These are phyloP conservation scores for Ganoderma leucocontextum DNA, from an alignment of 1,284 basidiomycete species.

Conservation along the genomic window DNA sequence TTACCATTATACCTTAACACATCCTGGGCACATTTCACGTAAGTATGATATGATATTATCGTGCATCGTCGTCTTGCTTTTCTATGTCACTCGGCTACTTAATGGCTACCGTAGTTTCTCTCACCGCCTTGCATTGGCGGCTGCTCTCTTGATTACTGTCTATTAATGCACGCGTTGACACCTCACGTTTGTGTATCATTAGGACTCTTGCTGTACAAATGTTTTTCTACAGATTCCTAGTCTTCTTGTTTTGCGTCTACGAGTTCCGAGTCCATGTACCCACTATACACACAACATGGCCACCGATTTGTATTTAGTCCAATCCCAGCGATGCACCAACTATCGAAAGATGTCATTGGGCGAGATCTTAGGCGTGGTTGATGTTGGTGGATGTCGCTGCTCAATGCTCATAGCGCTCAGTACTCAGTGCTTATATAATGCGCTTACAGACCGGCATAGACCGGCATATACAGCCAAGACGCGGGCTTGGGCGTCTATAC, in stretches of 20 bases:
- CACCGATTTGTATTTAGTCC: background rate
- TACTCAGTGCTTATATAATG: no score
- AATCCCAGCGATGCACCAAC: background rate
- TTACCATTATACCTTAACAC: background rate
- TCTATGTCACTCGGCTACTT: constrained; percentile 11
- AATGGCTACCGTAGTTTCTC: constrained; percentile 26
- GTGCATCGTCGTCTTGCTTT: constrained; percentile 9
- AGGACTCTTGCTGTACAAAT: constrained; percentile 27
- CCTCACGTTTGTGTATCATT: constrained; percentile 18
- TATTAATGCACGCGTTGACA: background rate
- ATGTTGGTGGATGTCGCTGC: background rate
- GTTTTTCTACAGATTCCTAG: background rate
- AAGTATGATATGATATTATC: constrained; percentile 6
- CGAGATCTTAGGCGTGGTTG: background rate
- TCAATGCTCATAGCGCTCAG: no score
- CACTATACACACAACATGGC: background rate
- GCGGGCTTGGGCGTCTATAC: constrained; percentile 19
- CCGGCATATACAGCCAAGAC: background rate
- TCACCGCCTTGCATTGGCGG: background rate
- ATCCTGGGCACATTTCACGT: background rate
- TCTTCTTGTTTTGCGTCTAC: background rate
- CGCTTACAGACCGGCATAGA: no score
- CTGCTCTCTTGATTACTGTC: constrained; percentile 21
- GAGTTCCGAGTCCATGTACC: background rate
- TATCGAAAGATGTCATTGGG: background rate